Base-by-base conservation (phyloP, 2,329 filamentous ascomycete species). In the Berkeleyomyces rouxiae region DNA sequence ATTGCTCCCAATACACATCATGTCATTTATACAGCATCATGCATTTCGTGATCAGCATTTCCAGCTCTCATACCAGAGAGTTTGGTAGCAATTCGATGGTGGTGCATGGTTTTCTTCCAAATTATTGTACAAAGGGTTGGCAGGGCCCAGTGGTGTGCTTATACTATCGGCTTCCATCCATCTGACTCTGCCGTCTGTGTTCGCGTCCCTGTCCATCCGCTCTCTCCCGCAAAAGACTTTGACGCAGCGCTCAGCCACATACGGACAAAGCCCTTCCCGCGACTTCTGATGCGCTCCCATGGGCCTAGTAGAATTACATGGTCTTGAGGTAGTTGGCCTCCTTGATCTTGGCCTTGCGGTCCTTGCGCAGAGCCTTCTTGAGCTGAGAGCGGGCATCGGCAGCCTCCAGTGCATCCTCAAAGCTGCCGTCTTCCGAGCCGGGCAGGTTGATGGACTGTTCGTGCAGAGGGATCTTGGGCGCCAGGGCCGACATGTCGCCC, bases 301-400 rank as follows among this genome's bases (percentile, higher is more conserved):
- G 4, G 16, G 33, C 10, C 46, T 10, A 40, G 23, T 37, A 59
- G 13, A 37, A 67, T 76, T 78, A 83, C 86, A 91, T 89, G 51
- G 83, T 82, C 80, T 86, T 88, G 74, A 93, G 81, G 79, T 90
- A 93, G 76, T 93, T 93, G 71, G 74, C 75, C 78, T 93, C 88
- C 82, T 91, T 92, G 70, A 93, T 93, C 74, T 79, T 82, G 65
- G 81, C 82, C 74, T 85, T 82, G 71, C 88, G 79, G 76, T 90
- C 86, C 72, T 81, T 81, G 70, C 88, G 81, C 86, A 90, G 84
- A 42, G 83, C 84, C 74, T 78, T 81, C 67, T 79, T 86, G 69
- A 91, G 75, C 68, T 84, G 82, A 66, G 79, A 77, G 70, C 87
- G 78, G 70, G 81, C 76, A 39, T 72, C 69, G 7, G 71, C 74